Evolutionary conservation across 176 grass and related monocot species (phyloP).

Genomic region (Ampelocalamus luodianensis): DNA sequence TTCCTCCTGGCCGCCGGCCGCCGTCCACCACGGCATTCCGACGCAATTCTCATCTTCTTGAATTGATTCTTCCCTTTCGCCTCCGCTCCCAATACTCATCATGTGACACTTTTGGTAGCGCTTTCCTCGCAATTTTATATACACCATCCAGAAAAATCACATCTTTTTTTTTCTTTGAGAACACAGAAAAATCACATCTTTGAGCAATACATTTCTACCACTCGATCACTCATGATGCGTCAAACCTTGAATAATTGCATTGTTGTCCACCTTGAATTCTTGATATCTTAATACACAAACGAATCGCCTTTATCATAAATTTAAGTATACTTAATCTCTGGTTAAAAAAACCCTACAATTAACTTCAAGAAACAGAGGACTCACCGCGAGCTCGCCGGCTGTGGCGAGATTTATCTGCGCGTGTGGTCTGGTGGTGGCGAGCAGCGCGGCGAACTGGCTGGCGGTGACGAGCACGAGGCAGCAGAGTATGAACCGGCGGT

Average conservation of each 20-base stretch:
- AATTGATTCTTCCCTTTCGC: no score
- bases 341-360: neutral
- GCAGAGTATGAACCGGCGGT: conserved; percentile 68
- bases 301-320: neutral
- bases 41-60: no score
- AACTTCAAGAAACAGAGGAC: neutral
- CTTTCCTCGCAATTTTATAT: neutral
- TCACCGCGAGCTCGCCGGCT: conserved; percentile 85
- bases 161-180: neutral
- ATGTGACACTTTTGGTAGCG: no score
- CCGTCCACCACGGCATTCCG: no score
- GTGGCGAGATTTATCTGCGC: conserved; percentile 64
- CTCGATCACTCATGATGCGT: neutral
- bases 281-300: neutral
- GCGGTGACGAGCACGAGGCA: conserved; percentile 67
- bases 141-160: neutral
- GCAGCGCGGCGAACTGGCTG: conserved; percentile 74
- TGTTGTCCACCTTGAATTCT: no score
- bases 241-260: neutral
- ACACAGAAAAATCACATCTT: neutral
- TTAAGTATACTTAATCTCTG: neutral
- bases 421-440: conserved; percentile 74
- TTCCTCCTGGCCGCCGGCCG: no score
- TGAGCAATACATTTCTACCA: neutral
- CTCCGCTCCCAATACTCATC: no score